Evolutionary conservation across 2,329 filamentous ascomycete species (phyloP).

Genomic region (Talaromyces sp.): DNA sequence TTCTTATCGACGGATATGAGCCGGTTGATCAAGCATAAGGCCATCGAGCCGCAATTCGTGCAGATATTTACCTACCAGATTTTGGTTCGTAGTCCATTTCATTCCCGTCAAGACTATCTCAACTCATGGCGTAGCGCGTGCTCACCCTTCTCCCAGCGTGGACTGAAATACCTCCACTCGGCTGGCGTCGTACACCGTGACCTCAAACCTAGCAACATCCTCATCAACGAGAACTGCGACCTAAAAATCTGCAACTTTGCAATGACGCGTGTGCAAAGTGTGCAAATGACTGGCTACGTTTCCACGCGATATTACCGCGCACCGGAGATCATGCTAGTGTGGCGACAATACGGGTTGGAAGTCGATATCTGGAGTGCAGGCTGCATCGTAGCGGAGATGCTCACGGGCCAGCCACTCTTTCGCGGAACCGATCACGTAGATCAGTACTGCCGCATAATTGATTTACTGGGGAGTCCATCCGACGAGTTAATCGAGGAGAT

Average conservation of each 20-base stretch:
- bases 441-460: slow-evolving; percentile 97
- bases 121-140: no score
- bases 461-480: no score
- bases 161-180: slow-evolving; percentile 97
- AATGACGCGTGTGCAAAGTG: slow-evolving; percentile 93
- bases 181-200: slow-evolving; percentile 97
- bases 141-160: no score
- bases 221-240: slow-evolving; percentile 99
- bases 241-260: slow-evolving; percentile 99
- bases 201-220: slow-evolving; percentile 96
- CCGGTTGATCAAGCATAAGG: slow-evolving; percentile 86
- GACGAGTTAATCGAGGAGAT: no score
- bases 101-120: slow-evolving; percentile 11
- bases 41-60: slow-evolving; percentile 97
- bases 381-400: slow-evolving; percentile 98
- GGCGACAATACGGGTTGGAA: slow-evolving; percentile 99
- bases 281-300: slow-evolving; percentile 99
- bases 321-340: slow-evolving; percentile 99
- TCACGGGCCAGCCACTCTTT: slow-evolving; percentile 95
- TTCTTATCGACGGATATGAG: slow-evolving; percentile 94
- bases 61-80: slow-evolving; percentile 99
- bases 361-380: slow-evolving; percentile 99
- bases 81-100: slow-evolving; percentile 66
- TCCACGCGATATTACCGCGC: slow-evolving; percentile 98
- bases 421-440: slow-evolving; percentile 99